phyloP scores from a whole-genome alignment of 768 basidiomycete species.

The Trametes cinnabarina region DNA sequence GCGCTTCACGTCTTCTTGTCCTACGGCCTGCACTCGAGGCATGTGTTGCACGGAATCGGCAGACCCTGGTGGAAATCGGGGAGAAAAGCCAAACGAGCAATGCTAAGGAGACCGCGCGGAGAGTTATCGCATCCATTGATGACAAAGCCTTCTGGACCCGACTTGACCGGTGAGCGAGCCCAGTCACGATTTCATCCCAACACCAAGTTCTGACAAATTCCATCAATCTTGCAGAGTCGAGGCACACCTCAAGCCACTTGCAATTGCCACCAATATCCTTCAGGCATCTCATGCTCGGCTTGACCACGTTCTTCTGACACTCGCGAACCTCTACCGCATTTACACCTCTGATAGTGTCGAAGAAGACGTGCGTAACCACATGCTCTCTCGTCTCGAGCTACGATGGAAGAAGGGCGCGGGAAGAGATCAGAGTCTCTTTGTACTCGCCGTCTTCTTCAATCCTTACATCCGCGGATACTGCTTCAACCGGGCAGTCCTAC shows the following conservation, averaged over 20 bases:
- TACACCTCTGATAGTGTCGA: slow-evolving; percentile 20
- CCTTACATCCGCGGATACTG: slow-evolving; percentile 24
- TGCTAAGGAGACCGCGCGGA: slow-evolving; percentile 6
- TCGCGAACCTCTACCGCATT: slow-evolving; percentile 22
- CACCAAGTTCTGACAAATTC: no score
- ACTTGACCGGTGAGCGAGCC: background rate
- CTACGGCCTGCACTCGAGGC: background rate
- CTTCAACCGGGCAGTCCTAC: no score
- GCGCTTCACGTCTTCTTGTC: slow-evolving; percentile 1
- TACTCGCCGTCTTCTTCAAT: slow-evolving; percentile 36
- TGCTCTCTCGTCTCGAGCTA: slow-evolving; percentile 34
- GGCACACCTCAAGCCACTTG: slow-evolving; percentile 1
- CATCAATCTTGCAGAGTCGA: background rate
- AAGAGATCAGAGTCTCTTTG: slow-evolving; percentile 36
- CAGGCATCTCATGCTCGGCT: slow-evolving; percentile 9
- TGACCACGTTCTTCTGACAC: slow-evolving; percentile 19
- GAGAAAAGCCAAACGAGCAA: background rate
- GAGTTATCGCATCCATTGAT: background rate
- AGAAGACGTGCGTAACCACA: slow-evolving; percentile 2
- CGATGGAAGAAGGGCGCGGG: slow-evolving; percentile 28
- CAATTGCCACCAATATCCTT: slow-evolving; percentile 18
- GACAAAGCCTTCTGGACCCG: slow-evolving; percentile 3
- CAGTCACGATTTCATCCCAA: background rate
- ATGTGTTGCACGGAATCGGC: background rate
- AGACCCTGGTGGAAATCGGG: background rate